A percentile compares a stretch with the other conserved stretches of the same genome.
Evolutionary conservation across 108 stramenopile species (phyloP).

Genomic region (Nitzschia palea): DNA sequence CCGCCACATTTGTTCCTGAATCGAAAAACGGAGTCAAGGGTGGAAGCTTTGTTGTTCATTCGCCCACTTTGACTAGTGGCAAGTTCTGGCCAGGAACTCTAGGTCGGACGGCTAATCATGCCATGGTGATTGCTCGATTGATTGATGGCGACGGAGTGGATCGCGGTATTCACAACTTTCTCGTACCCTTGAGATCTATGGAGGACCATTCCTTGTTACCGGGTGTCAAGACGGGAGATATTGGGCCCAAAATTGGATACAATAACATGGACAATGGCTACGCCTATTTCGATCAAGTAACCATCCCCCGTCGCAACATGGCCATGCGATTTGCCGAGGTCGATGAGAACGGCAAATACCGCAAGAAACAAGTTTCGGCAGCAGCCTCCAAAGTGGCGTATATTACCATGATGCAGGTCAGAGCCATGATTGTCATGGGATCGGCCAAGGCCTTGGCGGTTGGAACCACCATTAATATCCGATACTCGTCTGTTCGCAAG

Average conservation of each 20-base stretch:
- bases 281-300: constrained; percentile 78
- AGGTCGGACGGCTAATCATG: constrained; percentile 93
- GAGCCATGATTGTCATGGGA: constrained; percentile 76
- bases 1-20: constrained; percentile 87
- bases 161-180: constrained; percentile 93
- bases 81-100: constrained; percentile 97
- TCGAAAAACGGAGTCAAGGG: constrained; percentile 57
- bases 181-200: constrained; percentile 88
- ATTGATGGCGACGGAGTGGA: constrained; percentile 83
- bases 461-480: constrained; percentile 87
- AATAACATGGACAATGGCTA: constrained; percentile 98
- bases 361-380: constrained; percentile 59
- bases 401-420: constrained; percentile 98
- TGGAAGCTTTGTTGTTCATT: constrained; percentile 83
- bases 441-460: constrained; percentile 70
- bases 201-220: constrained; percentile 78
- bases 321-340: constrained; percentile 87
- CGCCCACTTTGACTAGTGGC: constrained; percentile 83
- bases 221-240: constrained; percentile 92
- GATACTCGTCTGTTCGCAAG: constrained; percentile 90
- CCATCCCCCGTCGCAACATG: constrained; percentile 92
- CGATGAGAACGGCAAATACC: constrained; percentile 70
- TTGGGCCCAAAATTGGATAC: constrained; percentile 97
- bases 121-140: constrained; percentile 95
- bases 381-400: constrained; percentile 85